phyloP scores from a whole-genome alignment of 2,329 filamentous ascomycete species.

The Basipetospora chlamydospora region DNA sequence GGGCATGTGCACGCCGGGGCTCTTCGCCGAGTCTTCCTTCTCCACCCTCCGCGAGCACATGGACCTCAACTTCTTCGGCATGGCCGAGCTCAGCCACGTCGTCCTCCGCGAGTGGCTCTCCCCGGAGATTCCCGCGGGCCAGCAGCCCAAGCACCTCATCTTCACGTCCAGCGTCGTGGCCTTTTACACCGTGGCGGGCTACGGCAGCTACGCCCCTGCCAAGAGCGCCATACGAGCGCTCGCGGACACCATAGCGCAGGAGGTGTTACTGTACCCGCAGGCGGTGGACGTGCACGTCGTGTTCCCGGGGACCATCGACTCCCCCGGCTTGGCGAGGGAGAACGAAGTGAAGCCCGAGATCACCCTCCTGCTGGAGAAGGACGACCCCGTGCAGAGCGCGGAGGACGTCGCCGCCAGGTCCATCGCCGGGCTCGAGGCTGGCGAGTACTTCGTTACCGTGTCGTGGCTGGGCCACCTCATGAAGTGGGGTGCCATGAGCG shows the following conservation, averaged over 20 bases:
- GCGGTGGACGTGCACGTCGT: slow-evolving; percentile 70
- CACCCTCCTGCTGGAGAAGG: slow-evolving; percentile 64
- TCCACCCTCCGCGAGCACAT: slow-evolving; percentile 60
- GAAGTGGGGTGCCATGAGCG: slow-evolving; percentile 45
- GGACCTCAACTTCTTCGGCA: slow-evolving; percentile 85
- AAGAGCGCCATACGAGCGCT: slow-evolving; percentile 78
- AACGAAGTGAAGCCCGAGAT: slow-evolving; percentile 66
- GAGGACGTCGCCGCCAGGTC: slow-evolving; percentile 59
- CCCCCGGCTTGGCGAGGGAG: slow-evolving; percentile 61
- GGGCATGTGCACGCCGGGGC: slow-evolving; percentile 55
- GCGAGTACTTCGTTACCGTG: slow-evolving; percentile 67
- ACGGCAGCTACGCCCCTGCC: slow-evolving; percentile 66
- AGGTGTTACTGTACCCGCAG: slow-evolving; percentile 75
- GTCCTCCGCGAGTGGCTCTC: slow-evolving; percentile 61
- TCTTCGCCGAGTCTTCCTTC: slow-evolving; percentile 63
- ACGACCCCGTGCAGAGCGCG: slow-evolving; percentile 66
- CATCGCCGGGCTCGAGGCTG: slow-evolving; percentile 62
- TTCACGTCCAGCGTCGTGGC: slow-evolving; percentile 70
- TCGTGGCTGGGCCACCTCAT: slow-evolving; percentile 58
- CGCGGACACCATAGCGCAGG: slow-evolving; percentile 70
- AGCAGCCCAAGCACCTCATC: slow-evolving; percentile 59
- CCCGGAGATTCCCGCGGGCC: slow-evolving; percentile 25
- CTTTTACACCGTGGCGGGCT: slow-evolving; percentile 67
- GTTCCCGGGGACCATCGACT: slow-evolving; percentile 70
- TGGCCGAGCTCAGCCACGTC: slow-evolving; percentile 73